Conservation (phyloP, 108 stramenopile species). For the Pseudonitzschia pungens region DNA sequence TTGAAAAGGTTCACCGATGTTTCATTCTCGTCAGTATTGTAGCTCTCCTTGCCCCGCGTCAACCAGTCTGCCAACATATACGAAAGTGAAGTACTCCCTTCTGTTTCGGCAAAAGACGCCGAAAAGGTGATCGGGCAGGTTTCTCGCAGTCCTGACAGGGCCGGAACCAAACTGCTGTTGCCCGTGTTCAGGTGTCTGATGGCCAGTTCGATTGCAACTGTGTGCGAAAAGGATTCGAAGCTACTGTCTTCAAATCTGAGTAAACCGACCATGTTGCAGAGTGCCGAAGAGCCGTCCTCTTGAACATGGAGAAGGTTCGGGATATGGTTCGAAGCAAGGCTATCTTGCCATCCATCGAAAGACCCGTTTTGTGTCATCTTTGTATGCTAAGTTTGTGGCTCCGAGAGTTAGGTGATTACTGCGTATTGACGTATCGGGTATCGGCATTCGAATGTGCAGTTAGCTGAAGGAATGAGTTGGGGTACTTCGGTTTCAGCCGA, state of each 20-base stretch:
- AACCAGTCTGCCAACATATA: neutral
- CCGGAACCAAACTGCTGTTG: constrained; percentile 38
- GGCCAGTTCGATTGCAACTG: constrained; percentile 20
- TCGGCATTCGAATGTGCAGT: no score
- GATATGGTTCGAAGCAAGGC: neutral
- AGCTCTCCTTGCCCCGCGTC: neutral
- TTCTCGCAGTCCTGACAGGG: constrained; percentile 33
- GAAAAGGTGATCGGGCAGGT: constrained; percentile 51
- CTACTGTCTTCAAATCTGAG: neutral
- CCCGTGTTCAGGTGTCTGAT: constrained; percentile 52
- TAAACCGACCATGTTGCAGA: neutral
- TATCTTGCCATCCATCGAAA: neutral
- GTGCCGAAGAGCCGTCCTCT: neutral
- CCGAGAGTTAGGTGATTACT: no score
- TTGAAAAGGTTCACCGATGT: constrained; percentile 29
- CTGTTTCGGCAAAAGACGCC: constrained; percentile 1
- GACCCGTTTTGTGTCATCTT: no score
- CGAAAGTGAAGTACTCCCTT: no score
- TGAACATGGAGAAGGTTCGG: neutral
- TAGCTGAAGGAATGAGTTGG: no score
- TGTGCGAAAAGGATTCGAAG: neutral
- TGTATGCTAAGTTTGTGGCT: no score
- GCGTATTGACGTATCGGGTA: no score
- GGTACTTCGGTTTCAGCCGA: no score
- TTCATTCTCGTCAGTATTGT: constrained; percentile 15